Evolutionary conservation across 768 basidiomycete genomes (phyloP).

Genomic region (Neoboletus magnificus): DNA sequence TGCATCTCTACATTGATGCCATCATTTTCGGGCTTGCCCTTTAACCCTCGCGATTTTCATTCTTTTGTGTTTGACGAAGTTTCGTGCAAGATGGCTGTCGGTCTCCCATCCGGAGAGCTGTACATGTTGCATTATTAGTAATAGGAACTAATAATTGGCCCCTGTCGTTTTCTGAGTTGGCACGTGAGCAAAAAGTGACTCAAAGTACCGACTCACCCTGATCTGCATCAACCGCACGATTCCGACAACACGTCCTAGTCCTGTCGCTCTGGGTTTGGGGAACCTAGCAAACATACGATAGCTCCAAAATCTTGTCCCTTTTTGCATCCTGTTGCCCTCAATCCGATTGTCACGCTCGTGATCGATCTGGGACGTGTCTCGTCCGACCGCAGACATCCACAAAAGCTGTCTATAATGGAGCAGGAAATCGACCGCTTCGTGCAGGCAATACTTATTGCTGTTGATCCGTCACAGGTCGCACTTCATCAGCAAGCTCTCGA

Average conservation of each 20-base stretch:
- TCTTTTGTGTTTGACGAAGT: conserved; percentile 56
- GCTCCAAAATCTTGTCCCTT: background rate
- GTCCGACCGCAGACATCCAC: conserved; percentile 15
- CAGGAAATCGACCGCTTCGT: conserved; percentile 73
- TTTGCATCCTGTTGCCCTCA: background rate
- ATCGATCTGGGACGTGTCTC: conserved; percentile 20
- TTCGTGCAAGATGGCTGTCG: conserved; percentile 48
- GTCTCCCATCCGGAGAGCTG: conserved; percentile 51
- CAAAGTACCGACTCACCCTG: background rate
- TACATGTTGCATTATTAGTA: conserved; percentile 41
- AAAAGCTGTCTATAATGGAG: conserved; percentile 48
- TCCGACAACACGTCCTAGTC: background rate
- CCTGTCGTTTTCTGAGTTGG: conserved; percentile 15
- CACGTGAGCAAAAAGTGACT: conserved; percentile 27
- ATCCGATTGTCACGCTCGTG: conserved; percentile 2
- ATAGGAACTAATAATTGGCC: background rate
- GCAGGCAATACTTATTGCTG: conserved; percentile 85
- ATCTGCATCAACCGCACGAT: conserved; percentile 3
- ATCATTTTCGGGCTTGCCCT: conserved; percentile 47
- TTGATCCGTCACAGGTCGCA: conserved; percentile 65
- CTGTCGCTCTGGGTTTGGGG: background rate
- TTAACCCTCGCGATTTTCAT: conserved; percentile 43
- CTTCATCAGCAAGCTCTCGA: conserved; percentile 86
- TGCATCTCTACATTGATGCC: conserved; percentile 39
- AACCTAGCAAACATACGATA: conserved; percentile 1